phyloP scores from a whole-genome alignment of 805 yeast genomes.

The Komagataella pastoris region DNA sequence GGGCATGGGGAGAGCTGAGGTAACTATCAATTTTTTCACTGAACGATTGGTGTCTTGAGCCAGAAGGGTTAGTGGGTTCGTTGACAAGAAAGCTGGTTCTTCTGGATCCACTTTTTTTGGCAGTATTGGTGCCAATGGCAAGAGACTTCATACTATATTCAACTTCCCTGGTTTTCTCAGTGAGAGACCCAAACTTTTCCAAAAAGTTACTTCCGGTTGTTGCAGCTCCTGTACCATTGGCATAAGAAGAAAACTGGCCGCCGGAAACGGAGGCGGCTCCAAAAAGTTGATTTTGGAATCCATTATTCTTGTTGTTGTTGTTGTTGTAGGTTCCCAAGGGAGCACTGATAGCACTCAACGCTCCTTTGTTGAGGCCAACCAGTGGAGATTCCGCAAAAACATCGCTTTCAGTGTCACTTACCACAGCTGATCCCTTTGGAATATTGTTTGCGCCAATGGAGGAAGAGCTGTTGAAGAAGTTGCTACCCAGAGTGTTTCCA shows the following conservation, averaged over 20 bases:
- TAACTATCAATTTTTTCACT: slow-evolving; percentile 54
- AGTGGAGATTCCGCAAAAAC: slow-evolving; percentile 19
- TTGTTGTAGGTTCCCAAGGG: slow-evolving; percentile 22
- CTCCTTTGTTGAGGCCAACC: slow-evolving; percentile 30
- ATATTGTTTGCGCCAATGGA: slow-evolving; percentile 21
- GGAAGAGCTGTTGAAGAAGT: slow-evolving; percentile 12
- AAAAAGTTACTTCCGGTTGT: slow-evolving; percentile 22
- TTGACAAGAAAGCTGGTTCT: slow-evolving; percentile 36
- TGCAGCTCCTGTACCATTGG: slow-evolving; percentile 13
- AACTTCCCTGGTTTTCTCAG: slow-evolving; percentile 57
- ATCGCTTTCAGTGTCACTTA: slow-evolving; percentile 28
- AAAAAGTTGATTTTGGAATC: slow-evolving; percentile 25
- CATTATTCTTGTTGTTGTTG: slow-evolving; percentile 3
- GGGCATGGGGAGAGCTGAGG: slow-evolving; percentile 10
- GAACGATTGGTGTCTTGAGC: slow-evolving; percentile 35
- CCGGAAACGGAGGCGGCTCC: slow-evolving; percentile 54
- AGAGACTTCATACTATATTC: slow-evolving; percentile 34
- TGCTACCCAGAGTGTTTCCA: slow-evolving; percentile 14
- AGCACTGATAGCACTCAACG: slow-evolving; percentile 32
- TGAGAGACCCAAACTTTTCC: slow-evolving; percentile 50
- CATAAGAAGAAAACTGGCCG: slow-evolving; percentile 20
- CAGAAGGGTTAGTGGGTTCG: slow-evolving; percentile 7
- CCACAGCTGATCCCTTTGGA: slow-evolving; percentile 9
- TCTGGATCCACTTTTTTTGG: slow-evolving; percentile 19
- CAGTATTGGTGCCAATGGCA: slow-evolving; percentile 14